Percentiles rank a stretch among this genome's conserved stretches.
Evolutionary conservation across 2,329 filamentous ascomycete genomes (phyloP).

Genomic region (Fusarium devonianum): DNA sequence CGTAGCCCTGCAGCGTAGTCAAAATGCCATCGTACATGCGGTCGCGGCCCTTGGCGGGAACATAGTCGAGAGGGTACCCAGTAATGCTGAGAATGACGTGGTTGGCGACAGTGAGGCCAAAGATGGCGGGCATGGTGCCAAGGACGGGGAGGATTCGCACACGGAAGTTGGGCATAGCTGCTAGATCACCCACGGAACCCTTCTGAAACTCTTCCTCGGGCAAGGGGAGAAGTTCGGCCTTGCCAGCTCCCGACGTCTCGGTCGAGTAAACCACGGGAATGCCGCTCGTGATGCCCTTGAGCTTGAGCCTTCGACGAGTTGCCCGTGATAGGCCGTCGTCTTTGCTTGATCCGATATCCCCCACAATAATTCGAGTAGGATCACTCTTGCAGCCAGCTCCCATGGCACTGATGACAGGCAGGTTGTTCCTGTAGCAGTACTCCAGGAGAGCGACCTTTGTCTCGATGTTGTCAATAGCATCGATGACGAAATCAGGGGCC

Average conservation of each 20-base stretch:
- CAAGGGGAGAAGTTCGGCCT: slow-evolving; percentile 86
- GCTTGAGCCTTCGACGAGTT: slow-evolving; percentile 80
- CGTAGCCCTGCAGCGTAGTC: slow-evolving; percentile 74
- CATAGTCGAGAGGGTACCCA: slow-evolving; percentile 86
- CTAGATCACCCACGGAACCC: slow-evolving; percentile 84
- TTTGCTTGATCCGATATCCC: slow-evolving; percentile 86
- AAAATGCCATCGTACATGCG: slow-evolving; percentile 92
- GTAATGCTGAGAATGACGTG: slow-evolving; percentile 85
- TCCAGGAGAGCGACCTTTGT: slow-evolving; percentile 91
- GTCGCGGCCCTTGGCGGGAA: slow-evolving; percentile 80
- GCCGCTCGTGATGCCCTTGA: slow-evolving; percentile 79
- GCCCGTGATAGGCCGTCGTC: slow-evolving; percentile 89
- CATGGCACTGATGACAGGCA: slow-evolving; percentile 93
- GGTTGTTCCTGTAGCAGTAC: slow-evolving; percentile 79
- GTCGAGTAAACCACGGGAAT: slow-evolving; percentile 94
- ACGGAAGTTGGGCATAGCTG: slow-evolving; percentile 89
- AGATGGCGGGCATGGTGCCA: slow-evolving; percentile 96
- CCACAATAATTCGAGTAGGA: slow-evolving; percentile 83
- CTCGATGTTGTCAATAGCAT: slow-evolving; percentile 98
- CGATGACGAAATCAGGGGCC: slow-evolving; percentile 86
- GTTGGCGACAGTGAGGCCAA: slow-evolving; percentile 90
- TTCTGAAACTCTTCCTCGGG: slow-evolving; percentile 88
- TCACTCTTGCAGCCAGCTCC: slow-evolving; percentile 94
- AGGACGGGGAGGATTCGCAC: slow-evolving; percentile 94
- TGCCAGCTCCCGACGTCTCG: slow-evolving; percentile 88